Conservation (phyloP, 2,329 filamentous ascomycete genomes). For the Macroventuria anomochaeta region DNA sequence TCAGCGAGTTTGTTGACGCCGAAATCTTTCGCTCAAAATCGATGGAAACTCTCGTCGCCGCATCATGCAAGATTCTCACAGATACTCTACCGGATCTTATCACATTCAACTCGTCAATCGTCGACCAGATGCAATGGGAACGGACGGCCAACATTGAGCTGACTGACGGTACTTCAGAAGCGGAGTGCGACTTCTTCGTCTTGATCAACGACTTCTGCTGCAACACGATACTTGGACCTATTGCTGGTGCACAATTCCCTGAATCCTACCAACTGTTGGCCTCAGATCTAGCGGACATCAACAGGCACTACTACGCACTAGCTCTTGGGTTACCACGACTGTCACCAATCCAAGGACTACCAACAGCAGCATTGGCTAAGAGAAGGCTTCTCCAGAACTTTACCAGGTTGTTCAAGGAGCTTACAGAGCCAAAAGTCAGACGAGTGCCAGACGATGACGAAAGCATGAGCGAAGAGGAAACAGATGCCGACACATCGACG, state of each 20-base stretch:
- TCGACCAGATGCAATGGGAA: conserved; percentile 70
- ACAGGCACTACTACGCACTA: conserved; percentile 61
- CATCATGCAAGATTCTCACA: conserved; percentile 40
- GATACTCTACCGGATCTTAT: conserved; percentile 62
- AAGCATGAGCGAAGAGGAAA: conserved; percentile 43
- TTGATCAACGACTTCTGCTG: conserved; percentile 66
- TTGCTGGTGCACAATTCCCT: conserved; percentile 60
- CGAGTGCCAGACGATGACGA: conserved; percentile 40
- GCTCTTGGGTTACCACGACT: conserved; percentile 63
- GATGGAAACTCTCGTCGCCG: conserved; percentile 49
- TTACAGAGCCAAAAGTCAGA: conserved; percentile 38
- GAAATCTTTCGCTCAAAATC: conserved; percentile 58
- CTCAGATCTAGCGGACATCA: conserved; percentile 63
- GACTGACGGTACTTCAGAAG: conserved; percentile 52
- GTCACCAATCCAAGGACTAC: conserved; percentile 58
- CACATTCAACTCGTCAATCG: conserved; percentile 63
- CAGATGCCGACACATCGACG: conserved; percentile 43
- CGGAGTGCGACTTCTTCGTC: conserved; percentile 53
- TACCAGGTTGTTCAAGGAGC: conserved; percentile 33
- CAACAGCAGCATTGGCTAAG: conserved; percentile 43
- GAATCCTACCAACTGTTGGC: conserved; percentile 53
- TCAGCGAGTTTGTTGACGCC: conserved; percentile 42
- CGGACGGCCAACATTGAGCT: conserved; percentile 57
- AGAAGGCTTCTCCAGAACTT: conserved; percentile 41
- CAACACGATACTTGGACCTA: conserved; percentile 55